These are phyloP conservation scores for Babesia sp. DNA, from an alignment of 169 alveolate species.

Conservation along the genomic window DNA sequence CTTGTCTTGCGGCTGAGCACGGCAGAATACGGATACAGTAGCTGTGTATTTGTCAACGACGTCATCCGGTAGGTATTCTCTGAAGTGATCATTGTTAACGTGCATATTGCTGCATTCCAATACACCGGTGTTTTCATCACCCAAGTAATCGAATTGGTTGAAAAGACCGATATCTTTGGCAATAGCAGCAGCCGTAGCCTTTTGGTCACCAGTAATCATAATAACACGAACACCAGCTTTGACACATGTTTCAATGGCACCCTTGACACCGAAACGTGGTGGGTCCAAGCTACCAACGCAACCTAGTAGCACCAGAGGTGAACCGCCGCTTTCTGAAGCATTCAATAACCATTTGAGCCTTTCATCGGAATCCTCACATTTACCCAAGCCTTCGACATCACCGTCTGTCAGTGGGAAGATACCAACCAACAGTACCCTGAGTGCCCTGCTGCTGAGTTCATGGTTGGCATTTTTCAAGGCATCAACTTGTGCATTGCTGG, in stretches of 20 bases:
- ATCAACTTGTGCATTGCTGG: neutral
- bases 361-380: constrained; percentile 80
- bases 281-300: constrained; percentile 93
- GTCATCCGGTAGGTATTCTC: constrained; percentile 76
- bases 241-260: constrained; percentile 91
- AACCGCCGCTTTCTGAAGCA: constrained; percentile 42
- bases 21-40: constrained; percentile 80
- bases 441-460: constrained; percentile 78
- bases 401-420: constrained; percentile 79
- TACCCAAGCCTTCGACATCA: constrained; percentile 66
- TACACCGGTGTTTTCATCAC: constrained; percentile 14
- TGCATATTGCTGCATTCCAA: constrained; percentile 77
- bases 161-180: constrained; percentile 87
- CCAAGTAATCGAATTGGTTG: constrained; percentile 50
- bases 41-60: constrained; percentile 77
- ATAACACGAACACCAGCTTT: constrained; percentile 97
- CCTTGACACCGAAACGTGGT: constrained; percentile 96
- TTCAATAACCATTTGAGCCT: constrained; percentile 71
- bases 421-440: constrained; percentile 86
- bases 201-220: constrained; percentile 99
- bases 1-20: constrained; percentile 91
- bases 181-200: constrained; percentile 94
- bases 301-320: constrained; percentile 76
- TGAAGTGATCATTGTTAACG: constrained; percentile 73
- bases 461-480: constrained; percentile 54